Evolutionary conservation across 768 basidiomycete genomes (phyloP), one percentile per base, ranked within the genome.

Genomic region (Mycena vitilis): DNA sequence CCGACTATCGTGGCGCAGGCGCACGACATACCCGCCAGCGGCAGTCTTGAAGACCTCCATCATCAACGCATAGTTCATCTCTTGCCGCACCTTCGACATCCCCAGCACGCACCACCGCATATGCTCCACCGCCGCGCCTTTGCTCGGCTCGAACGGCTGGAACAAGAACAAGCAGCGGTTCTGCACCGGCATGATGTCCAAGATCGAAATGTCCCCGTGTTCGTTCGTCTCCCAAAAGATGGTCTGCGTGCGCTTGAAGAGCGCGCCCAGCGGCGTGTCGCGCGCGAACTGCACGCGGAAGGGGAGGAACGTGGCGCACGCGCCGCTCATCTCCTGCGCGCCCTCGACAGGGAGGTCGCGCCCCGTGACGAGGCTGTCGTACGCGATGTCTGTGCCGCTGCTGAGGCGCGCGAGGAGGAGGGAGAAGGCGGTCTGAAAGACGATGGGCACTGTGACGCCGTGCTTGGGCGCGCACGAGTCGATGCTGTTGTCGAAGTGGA

Each of bases 171-270:
- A 44, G 59, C 59, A 49, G 59, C 59, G 59, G 44, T 60, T 49
- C 5, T 15, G 40, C 37, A 44, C 23, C 9, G 59, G 42, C 37
- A 60, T 18, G 34, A 60, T 60, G 34, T 60, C 63, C 20, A 52
- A n/a, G 22, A 65, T 45, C 10, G 48, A 34, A 45, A 65, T 53
- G 53, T 45, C 56, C n/a, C 52, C 63, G 63, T 57, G 48, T 36
- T 65, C 63, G 25, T 47, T 57, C 36, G 63, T 57, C 56, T 66
- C 56, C 57, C 65, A 66, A 30, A 66, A 66, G 25, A 66, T 44
- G 15, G 65, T 5, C 58, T 60, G 65, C 44, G 65, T 66, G 23
- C 30, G 22, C 36, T 51, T 54, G 10, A 63, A 30, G 59, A 47
- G 48, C 20, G 38, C 34, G 25, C 49, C 37, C 6, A 66, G 25